Conservation (phyloP, 2,329 filamentous ascomycete genomes). For the Juglanconis juglandina region DNA sequence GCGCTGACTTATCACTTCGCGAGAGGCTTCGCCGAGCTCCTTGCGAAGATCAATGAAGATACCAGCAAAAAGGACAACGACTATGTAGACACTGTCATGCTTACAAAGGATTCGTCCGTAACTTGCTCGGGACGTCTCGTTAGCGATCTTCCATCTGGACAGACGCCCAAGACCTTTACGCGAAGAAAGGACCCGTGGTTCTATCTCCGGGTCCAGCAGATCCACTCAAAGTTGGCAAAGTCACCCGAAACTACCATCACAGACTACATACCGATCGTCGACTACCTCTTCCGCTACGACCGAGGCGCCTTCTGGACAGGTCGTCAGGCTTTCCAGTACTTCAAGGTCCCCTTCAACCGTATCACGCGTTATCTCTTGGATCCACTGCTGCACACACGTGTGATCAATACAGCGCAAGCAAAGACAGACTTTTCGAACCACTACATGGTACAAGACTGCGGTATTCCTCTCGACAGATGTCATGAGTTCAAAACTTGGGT, state of each 20-base stretch:
- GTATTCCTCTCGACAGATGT: slow-evolving; percentile 42
- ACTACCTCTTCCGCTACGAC: slow-evolving; percentile 71
- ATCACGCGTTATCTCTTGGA: slow-evolving; percentile 60
- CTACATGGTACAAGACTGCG: slow-evolving; percentile 65
- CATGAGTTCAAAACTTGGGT: slow-evolving; percentile 47
- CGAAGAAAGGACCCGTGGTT: slow-evolving; percentile 66
- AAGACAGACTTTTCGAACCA: slow-evolving; percentile 38
- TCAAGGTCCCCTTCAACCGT: slow-evolving; percentile 62
- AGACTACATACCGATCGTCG: slow-evolving; percentile 53
- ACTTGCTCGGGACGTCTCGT: slow-evolving; percentile 59
- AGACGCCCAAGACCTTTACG: slow-evolving; percentile 47
- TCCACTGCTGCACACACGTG: slow-evolving; percentile 58
- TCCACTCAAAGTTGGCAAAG: slow-evolving; percentile 27
- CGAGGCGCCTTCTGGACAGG: slow-evolving; percentile 68
- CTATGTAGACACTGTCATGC: slow-evolving; percentile 70
- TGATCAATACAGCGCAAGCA: slow-evolving; percentile 37
- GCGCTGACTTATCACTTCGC: slow-evolving; percentile 52
- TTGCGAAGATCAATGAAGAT: slow-evolving; percentile 37
- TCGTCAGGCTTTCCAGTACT: slow-evolving; percentile 60
- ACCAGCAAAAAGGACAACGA: slow-evolving; percentile 41
- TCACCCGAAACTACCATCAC: slow-evolving; percentile 18
- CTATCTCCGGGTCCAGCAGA: slow-evolving; percentile 62
- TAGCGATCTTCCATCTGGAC: slow-evolving; percentile 38
- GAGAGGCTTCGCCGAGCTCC: slow-evolving; percentile 37
- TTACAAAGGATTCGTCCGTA: slow-evolving; percentile 50